A percentile compares a stretch with the other conserved stretches of the same genome.
These are phyloP conservation scores for Yarrowia keelungensis DNA, from an alignment of 805 yeast species.

Conservation along the genomic window DNA sequence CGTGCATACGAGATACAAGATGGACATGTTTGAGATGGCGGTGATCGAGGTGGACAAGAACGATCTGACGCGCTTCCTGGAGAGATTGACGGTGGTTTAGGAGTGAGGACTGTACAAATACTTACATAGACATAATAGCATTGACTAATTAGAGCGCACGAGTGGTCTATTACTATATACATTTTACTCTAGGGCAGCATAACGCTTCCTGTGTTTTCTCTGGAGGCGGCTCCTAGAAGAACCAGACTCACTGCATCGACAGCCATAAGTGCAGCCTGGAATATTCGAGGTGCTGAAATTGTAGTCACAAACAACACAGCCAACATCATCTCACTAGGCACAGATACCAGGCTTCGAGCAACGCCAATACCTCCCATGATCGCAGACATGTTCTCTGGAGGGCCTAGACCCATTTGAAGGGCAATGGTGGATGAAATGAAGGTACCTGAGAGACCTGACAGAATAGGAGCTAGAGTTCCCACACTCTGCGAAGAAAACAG, in stretches of 20 bases:
- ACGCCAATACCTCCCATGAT: conserved; percentile 28
- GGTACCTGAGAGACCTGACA: conserved; percentile 26
- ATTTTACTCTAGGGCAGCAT: conserved; percentile 3
- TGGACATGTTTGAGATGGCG: conserved; percentile 94
- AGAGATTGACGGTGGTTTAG: conserved; percentile 62
- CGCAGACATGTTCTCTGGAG: conserved; percentile 31
- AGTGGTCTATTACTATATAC: conserved; percentile 7
- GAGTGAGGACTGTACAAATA: neutral
- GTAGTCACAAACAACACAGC: conserved; percentile 8
- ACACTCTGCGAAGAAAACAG: neutral
- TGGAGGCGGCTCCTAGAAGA: neutral
- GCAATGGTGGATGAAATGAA: conserved; percentile 34
- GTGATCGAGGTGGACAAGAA: conserved; percentile 89
- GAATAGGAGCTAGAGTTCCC: neutral
- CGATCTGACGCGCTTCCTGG: conserved; percentile 86
- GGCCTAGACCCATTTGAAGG: conserved; percentile 21
- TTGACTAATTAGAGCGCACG: too few relatives aligned
- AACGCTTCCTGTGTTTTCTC: neutral
- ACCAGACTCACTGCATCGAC: conserved; percentile 1
- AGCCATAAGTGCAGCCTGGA: neutral
- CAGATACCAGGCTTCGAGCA: conserved; percentile 9
- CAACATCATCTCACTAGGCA: conserved; percentile 9
- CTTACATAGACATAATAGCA: neutral
- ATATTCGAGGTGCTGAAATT: conserved; percentile 14
- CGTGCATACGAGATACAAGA: conserved; percentile 86